Percentiles rank a stretch among this genome's conserved stretches.
phyloP scores from a whole-genome alignment of 163 green algal species.

The Scenedesmus sp. region DNA sequence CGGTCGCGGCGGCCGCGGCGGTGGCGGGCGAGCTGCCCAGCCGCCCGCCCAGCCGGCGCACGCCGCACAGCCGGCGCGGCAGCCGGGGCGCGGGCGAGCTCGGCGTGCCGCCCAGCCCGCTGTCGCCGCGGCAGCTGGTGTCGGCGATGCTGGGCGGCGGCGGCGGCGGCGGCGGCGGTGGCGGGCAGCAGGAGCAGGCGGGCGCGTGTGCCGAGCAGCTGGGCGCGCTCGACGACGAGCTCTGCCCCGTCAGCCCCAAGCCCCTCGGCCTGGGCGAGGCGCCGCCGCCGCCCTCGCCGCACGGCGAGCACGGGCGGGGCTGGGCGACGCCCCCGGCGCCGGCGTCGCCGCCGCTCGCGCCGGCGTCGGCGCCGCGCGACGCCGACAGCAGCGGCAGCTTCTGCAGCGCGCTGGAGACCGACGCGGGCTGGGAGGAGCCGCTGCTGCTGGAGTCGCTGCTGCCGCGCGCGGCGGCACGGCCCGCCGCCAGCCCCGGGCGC shows the following conservation, averaged over 20 bases:
- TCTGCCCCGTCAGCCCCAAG: background rate
- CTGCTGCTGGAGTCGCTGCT: background rate
- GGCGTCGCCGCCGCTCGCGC: no score
- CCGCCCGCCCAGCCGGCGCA: background rate
- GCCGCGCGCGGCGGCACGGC: background rate
- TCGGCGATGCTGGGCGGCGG: background rate
- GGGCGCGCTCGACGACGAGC: background rate
- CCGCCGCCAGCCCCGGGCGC: no score
- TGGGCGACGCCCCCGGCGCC: no score
- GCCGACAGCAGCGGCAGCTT: slow-evolving; percentile 16
- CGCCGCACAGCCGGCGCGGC: background rate
- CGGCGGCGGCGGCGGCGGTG: no score
- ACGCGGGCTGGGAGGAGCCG: background rate
- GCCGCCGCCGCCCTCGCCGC: no score
- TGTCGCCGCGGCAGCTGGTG: slow-evolving; percentile 28
- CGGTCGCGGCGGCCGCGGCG: no score
- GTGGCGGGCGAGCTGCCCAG: no score
- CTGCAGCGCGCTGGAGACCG: background rate
- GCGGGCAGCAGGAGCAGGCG: slow-evolving; percentile 1
- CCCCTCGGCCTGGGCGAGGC: no score
- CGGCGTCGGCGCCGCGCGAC: background rate
- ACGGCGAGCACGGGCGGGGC: no score
- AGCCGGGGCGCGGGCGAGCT: background rate
- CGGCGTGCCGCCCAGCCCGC: slow-evolving; percentile 1
- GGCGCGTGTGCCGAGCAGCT: background rate